phyloP scores from a whole-genome alignment of 352 stramenopile genomes.

The Globisporangium cystogenes region DNA sequence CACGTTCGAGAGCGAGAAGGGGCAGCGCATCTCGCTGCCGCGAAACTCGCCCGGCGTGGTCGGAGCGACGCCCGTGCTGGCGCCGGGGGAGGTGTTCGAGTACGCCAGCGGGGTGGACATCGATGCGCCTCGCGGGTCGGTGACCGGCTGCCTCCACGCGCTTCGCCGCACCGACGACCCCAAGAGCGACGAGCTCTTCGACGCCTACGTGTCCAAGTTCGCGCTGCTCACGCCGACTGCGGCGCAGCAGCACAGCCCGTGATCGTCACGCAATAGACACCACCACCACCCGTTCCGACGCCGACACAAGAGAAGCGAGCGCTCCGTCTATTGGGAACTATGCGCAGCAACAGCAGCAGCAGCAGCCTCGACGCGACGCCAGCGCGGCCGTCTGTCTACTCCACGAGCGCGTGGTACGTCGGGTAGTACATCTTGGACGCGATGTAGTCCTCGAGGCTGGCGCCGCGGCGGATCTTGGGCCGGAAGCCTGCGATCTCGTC shows the following conservation, averaged over 20 bases:
- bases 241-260: slow-evolving; percentile 1
- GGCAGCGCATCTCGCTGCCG: slow-evolving; percentile 48
- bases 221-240: slow-evolving; percentile 26
- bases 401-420: slow-evolving; percentile 90
- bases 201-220: slow-evolving; percentile 69
- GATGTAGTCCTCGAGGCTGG: slow-evolving; percentile 87
- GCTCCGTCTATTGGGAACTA: not conserved
- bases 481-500: slow-evolving; percentile 84
- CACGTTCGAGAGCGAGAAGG: slow-evolving; percentile 68
- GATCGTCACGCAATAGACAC: not conserved
- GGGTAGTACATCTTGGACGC: slow-evolving; percentile 95
- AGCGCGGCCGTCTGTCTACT: too few species aligned
- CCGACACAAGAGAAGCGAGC: not conserved
- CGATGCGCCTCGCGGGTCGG: slow-evolving; percentile 47
- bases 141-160: slow-evolving; percentile 63
- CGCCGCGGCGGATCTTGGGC: slow-evolving; percentile 56
- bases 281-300: too few species aligned
- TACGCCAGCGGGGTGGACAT: slow-evolving; percentile 79
- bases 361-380: not conserved
- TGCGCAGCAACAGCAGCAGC: not conserved
- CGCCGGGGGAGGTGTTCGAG: slow-evolving; percentile 69
- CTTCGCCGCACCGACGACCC: slow-evolving; percentile 23
- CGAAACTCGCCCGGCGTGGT: slow-evolving; percentile 69
- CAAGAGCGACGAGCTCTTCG: slow-evolving; percentile 41
- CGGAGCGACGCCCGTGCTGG: slow-evolving; percentile 52